Base-by-base conservation (phyloP, 306 rosid genomes). In the Corylus heterophylla region DNA sequence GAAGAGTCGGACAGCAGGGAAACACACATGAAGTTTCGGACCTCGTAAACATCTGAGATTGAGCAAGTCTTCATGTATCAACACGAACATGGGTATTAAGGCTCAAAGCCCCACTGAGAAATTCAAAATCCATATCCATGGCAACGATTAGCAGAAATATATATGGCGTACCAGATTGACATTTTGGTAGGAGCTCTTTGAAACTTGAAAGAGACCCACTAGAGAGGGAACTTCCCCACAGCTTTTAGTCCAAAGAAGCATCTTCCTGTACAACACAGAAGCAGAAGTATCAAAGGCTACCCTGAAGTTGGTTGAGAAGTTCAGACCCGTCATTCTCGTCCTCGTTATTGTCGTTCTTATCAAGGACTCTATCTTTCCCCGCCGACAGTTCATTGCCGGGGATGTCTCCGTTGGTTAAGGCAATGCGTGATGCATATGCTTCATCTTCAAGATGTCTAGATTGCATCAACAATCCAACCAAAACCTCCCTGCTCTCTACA, bases 371-470 rank as follows among this genome's bases (percentile, higher is more conserved):
- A 74, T 78, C 87, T 42, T 9, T 73, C 44, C 45, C 69, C 72
- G 79, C 74, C 25, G 79, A 54, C 47, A 76, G 71, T 76, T 55
- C 89, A 58, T 80, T 75, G 13, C 76, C 42, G 20, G 73, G 50
- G 39, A 37, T 25, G 20, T 82, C 74, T 75, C 77, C 85, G 27
- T 62, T 77, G 20, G 90, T 62, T 69, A 89, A 81, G 63, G 92
- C 93, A 14, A 90, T 69, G 51, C 84, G 74, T 55, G 92, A 86
- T 61, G 91, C 93, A 86, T 88, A 93, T 44, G 45, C 71, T 85
- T 82, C 48, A 74, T 81, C 68, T 54, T 87, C 71, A 52, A 85
- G 86, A 79, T 58, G 52, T 69, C 83, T 87, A 4, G 96, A 85
- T 63, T 84, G 83, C 86, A 75, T 89, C 89, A 95, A 73, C 78